These are phyloP conservation scores for Fusarium napiforme DNA, from an alignment of 2,329 filamentous ascomycete species.

Conservation along the genomic window DNA sequence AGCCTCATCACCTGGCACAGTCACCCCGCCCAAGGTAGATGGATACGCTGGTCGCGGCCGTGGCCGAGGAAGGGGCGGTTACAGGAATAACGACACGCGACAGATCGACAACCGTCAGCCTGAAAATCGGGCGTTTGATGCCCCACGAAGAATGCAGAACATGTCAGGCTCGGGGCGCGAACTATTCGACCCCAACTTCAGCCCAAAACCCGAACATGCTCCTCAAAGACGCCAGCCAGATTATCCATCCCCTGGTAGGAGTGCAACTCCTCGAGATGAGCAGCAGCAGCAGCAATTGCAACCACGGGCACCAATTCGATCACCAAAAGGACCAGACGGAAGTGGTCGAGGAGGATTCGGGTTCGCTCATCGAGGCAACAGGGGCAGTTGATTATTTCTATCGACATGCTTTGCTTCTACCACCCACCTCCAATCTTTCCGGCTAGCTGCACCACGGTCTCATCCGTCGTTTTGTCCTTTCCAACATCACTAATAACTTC, in stretches of 20 bases:
- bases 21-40: conserved; percentile 64
- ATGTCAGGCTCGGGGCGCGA: conserved; percentile 60
- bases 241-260: conserved; percentile 50
- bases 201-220: conserved; percentile 69
- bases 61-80: conserved; percentile 58
- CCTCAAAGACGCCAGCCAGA: conserved; percentile 57
- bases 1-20: conserved; percentile 69
- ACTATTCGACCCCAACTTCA: conserved; percentile 81
- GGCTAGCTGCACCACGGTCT: conserved; percentile 87
- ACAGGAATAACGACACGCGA: conserved; percentile 45
- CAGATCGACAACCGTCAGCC: conserved; percentile 49
- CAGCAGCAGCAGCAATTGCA: conserved; percentile 51
- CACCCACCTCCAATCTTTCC: conserved; percentile 93
- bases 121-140: conserved; percentile 46
- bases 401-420: conserved; percentile 61
- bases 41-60: conserved; percentile 55
- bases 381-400: conserved; percentile 49
- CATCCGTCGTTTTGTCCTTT: conserved; percentile 75
- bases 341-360: conserved; percentile 82
- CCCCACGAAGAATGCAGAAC: conserved; percentile 40
- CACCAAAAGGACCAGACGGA: conserved; percentile 81
- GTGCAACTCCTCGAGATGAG: conserved; percentile 62
- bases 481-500: conserved; percentile 96
- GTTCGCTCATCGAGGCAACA: conserved; percentile 72
- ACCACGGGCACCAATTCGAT: conserved; percentile 74